phyloP scores from a whole-genome alignment of 352 stramenopile genomes.

The Phytophthora foliorum region DNA sequence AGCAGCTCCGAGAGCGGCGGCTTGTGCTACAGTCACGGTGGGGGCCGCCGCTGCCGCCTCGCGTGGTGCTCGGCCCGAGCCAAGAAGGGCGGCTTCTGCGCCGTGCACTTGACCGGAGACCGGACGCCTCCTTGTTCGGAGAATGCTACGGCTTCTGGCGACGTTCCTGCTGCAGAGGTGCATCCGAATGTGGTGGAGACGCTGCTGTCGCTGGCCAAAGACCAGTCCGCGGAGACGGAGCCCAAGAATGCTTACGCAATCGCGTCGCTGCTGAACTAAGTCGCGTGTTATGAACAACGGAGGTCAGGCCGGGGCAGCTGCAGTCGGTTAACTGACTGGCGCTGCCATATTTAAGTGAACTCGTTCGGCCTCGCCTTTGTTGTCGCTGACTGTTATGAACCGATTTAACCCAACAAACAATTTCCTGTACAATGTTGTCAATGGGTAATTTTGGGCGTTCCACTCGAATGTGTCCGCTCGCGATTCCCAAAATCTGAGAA shows the following conservation, averaged over 20 bases:
- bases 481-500: no score
- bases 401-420: conserved; percentile 23
- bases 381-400: conserved; percentile 30
- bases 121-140: conserved; percentile 25
- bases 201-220: conserved; percentile 69
- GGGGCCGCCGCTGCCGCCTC: conserved; percentile 71
- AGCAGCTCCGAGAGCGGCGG: conserved; percentile 79
- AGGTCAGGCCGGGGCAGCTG: conserved; percentile 1
- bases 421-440: no score
- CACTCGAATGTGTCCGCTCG: no score
- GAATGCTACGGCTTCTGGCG: not conserved
- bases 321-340: conserved; percentile 4
- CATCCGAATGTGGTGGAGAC: conserved; percentile 71
- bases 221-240: conserved; percentile 26
- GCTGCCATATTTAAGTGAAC: conserved; percentile 47
- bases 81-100: conserved; percentile 82
- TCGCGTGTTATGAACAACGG: conserved; percentile 1
- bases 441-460: no score
- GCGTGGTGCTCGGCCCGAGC: conserved; percentile 75
- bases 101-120: conserved; percentile 58
- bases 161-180: conserved; percentile 17
- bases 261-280: conserved; percentile 65
- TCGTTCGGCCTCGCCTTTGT: conserved; percentile 22
- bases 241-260: conserved; percentile 53
- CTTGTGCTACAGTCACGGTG: conserved; percentile 82